phyloP scores from a whole-genome alignment of 2,329 filamentous ascomycete species.

The Blastomyces emzantsi region DNA sequence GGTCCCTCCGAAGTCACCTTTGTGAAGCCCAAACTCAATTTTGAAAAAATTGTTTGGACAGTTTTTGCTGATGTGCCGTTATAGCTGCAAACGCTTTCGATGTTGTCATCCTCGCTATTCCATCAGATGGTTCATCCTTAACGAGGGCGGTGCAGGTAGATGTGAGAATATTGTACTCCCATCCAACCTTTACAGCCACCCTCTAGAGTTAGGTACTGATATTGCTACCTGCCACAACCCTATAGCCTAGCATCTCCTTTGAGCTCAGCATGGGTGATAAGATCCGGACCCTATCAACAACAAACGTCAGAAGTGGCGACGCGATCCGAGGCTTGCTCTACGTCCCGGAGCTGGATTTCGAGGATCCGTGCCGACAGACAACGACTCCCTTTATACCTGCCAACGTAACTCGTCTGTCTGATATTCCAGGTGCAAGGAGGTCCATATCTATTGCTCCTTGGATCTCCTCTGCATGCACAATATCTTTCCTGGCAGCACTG shows the following conservation, averaged over 20 bases:
- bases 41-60: background rate
- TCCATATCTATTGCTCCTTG: conserved; percentile 80
- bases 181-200: background rate
- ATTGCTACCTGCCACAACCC: background rate
- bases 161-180: background rate
- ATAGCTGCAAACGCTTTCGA: conserved; percentile 3
- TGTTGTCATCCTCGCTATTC: conserved; percentile 2
- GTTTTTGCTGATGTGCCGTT: background rate
- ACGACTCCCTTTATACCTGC: conserved; percentile 58
- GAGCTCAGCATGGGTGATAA: conserved; percentile 40
- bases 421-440: conserved; percentile 62
- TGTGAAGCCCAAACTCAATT: background rate
- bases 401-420: conserved; percentile 63
- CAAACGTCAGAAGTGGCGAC: conserved; percentile 52
- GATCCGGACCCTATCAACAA: conserved; percentile 67
- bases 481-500: conserved; percentile 57
- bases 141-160: background rate
- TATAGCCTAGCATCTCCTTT: conserved; percentile 18
- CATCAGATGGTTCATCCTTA: background rate
- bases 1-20: background rate
- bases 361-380: conserved; percentile 54
- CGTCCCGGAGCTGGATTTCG: conserved; percentile 58
- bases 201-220: conserved; percentile 2
- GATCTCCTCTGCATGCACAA: conserved; percentile 64
- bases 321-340: conserved; percentile 73